phyloP scores from a whole-genome alignment of 495 filamentous ascomycete species.

The Penicillium alfredii region DNA sequence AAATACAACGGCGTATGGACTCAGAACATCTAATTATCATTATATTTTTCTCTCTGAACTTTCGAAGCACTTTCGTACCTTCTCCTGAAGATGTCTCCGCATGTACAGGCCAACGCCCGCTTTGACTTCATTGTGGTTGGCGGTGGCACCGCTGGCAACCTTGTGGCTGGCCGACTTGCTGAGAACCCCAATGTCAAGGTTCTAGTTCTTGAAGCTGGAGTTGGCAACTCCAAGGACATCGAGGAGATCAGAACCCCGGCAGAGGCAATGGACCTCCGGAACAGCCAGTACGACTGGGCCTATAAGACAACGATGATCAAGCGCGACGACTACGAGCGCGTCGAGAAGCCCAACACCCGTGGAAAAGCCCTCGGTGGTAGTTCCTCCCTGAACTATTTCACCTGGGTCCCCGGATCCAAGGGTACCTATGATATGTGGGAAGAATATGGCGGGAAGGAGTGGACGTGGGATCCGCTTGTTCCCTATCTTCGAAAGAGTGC shows the following conservation, averaged over 20 bases:
- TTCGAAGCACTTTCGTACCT: no score
- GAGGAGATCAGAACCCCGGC: slow-evolving; percentile 32
- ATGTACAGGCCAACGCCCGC: neutral
- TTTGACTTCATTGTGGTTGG: slow-evolving; percentile 10
- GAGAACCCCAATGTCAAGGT: slow-evolving; percentile 42
- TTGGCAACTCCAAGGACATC: slow-evolving; percentile 23
- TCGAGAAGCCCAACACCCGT: slow-evolving; percentile 50
- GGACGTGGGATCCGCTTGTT: slow-evolving; percentile 42
- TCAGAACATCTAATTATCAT: no score
- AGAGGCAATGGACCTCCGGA: slow-evolving; percentile 24
- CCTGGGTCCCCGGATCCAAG: slow-evolving; percentile 41
- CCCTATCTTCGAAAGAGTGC: slow-evolving; percentile 42
- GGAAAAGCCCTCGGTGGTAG: slow-evolving; percentile 45
- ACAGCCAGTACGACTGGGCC: slow-evolving; percentile 42
- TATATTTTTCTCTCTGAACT: no score
- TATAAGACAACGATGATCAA: slow-evolving; percentile 53
- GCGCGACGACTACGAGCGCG: slow-evolving; percentile 46
- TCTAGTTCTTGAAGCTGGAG: slow-evolving; percentile 20
- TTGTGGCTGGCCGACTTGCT: slow-evolving; percentile 50
- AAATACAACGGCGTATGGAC: no score
- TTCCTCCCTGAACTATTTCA: slow-evolving; percentile 43
- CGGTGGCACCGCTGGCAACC: slow-evolving; percentile 45
- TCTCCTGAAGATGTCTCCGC: no score
- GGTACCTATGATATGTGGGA: slow-evolving; percentile 49
- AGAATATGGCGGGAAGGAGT: slow-evolving; percentile 41